A percentile compares a stretch with the other conserved stretches of the same genome.
Conservation (phyloP, 176 grass and related monocot species). For the Poa pratensis region DNA sequence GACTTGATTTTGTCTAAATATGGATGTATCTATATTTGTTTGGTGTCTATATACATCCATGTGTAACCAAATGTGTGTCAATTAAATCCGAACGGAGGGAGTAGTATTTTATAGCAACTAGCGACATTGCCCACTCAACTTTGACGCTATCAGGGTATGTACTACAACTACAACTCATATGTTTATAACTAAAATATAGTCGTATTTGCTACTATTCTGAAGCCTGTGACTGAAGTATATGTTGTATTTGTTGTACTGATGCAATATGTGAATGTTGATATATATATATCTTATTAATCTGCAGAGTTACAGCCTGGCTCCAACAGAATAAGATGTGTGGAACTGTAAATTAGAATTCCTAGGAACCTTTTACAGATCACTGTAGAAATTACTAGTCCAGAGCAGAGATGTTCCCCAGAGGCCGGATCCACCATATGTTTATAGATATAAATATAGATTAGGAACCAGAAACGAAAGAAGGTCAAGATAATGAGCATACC, state of each 20-base stretch:
- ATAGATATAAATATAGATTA: constrained; percentile 5
- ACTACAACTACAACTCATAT: not conserved
- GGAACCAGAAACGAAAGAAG: not conserved
- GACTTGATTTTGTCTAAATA: too few relatives aligned
- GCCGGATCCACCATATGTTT: not conserved
- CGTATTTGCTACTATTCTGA: not conserved
- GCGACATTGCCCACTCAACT: not conserved
- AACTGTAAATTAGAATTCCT: not conserved
- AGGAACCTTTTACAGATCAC: not conserved
- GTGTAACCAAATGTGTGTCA: too few relatives aligned
- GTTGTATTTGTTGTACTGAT: not conserved
- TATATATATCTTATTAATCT: not conserved
- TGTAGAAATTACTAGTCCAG: not conserved
- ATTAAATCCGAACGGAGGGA: too few relatives aligned
- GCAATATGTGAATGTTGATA: constrained; percentile 11
- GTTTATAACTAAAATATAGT: not conserved
- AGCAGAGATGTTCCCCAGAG: not conserved
- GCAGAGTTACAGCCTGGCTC: not conserved
- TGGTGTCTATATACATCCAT: too few relatives aligned
- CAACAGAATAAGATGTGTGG: not conserved
- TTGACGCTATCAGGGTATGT: not conserved
- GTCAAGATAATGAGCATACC: constrained; percentile 48
- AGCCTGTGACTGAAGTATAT: not conserved
- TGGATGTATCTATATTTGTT: too few relatives aligned
- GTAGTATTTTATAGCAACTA: too few relatives aligned